These are phyloP conservation scores for Maudiozyma turicensis DNA, from an alignment of 805 yeast genomes.

Conservation along the genomic window DNA sequence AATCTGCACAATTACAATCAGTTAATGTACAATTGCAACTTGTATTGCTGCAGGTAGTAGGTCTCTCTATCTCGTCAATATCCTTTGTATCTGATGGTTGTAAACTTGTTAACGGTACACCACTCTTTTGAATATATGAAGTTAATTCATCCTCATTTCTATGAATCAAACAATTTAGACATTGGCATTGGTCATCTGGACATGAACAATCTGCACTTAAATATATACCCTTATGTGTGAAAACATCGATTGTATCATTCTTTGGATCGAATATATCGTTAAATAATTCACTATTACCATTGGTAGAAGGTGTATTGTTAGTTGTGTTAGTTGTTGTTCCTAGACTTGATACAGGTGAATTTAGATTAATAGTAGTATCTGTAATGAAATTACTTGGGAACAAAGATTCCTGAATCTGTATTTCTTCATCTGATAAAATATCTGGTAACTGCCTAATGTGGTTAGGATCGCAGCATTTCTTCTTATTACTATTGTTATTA, in stretches of 20 bases:
- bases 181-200: conserved; percentile 23
- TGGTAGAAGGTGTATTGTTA: not conserved
- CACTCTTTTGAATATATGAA: conserved; percentile 22
- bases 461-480: conserved; percentile 7
- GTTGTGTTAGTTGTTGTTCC: not conserved
- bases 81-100: conserved; percentile 4
- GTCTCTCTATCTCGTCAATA: not conserved
- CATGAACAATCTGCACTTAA: conserved; percentile 29
- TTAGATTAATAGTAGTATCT: not conserved
- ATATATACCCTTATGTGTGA: conserved; percentile 26
- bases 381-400: not conserved
- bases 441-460: conserved; percentile 1
- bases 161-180: conserved; percentile 28
- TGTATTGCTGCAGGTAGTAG: conserved; percentile 4
- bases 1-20: conserved; percentile 17
- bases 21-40: conserved; percentile 17
- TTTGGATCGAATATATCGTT: conserved; percentile 6
- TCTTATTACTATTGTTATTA: not conserved
- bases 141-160: conserved; percentile 28
- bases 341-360: not conserved
- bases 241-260: conserved; percentile 20
- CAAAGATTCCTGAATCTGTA: not conserved
- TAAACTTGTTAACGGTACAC: conserved; percentile 22
- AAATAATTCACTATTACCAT: not conserved
- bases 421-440: not conserved